phyloP scores from a whole-genome alignment of 2,329 filamentous ascomycete genomes.

The Botrytis fabae region DNA sequence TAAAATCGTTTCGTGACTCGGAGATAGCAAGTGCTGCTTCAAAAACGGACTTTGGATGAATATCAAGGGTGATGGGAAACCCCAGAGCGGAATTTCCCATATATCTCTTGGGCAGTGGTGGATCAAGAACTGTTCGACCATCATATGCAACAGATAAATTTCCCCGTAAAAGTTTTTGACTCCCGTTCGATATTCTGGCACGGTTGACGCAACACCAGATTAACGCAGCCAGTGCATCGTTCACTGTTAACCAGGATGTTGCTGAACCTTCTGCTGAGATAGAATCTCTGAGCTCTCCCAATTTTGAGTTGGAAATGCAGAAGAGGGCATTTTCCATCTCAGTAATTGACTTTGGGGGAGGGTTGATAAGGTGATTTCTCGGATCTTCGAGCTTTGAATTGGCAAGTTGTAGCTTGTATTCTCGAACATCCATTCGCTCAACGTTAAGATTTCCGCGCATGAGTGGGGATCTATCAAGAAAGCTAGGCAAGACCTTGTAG shows the following conservation, averaged over 20 bases:
- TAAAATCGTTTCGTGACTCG: slow-evolving; percentile 5
- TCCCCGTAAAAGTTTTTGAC: not conserved
- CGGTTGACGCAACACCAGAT: slow-evolving; percentile 10
- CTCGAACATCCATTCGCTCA: slow-evolving; percentile 11
- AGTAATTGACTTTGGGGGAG: slow-evolving; percentile 4
- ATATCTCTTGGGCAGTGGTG: not conserved
- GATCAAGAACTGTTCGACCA: not conserved
- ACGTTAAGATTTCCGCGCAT: not conserved
- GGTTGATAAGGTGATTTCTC: not conserved
- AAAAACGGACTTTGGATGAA: not conserved
- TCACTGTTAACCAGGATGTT: slow-evolving; percentile 9
- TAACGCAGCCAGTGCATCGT: slow-evolving; percentile 7
- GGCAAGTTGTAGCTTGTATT: slow-evolving; percentile 3
- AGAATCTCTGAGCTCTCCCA: not conserved
- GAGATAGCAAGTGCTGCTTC: slow-evolving; percentile 13
- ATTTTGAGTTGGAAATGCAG: not conserved
- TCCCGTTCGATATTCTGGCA: not conserved
- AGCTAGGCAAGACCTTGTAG: not conserved
- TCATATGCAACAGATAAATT: slow-evolving; percentile 11
- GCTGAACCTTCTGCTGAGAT: not conserved
- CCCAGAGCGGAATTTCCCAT: slow-evolving; percentile 6
- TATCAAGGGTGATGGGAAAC: slow-evolving; percentile 17
- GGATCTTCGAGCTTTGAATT: slow-evolving; percentile 17
- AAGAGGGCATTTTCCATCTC: slow-evolving; percentile 17
- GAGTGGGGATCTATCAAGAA: slow-evolving; percentile 14